Evolutionary conservation across 2,329 filamentous ascomycete genomes (phyloP), one percentile per base, ranked within the genome.

Genomic region (Aspergillus awamori): DNA sequence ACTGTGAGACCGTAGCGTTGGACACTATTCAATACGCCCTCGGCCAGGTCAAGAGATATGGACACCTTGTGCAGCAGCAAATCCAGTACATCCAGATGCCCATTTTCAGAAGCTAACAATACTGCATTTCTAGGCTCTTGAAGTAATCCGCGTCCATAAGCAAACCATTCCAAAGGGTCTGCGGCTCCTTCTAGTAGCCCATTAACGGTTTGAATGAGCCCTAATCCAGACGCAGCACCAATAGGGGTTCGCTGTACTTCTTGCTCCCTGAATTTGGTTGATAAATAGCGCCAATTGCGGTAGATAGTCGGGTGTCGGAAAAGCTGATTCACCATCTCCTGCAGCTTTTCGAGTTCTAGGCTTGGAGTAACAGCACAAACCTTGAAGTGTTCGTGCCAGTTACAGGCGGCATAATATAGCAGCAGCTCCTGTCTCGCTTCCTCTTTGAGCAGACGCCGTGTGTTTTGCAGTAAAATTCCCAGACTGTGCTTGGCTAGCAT

Each of bases 131-230:
- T 20, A 20, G 20, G 20, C 20, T 20, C 20, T 20, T 20, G 20
- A 20, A 20, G 2, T 2, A 2, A 0, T 20, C 20, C 20, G 20
- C 2, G 2, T 2, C 20, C 0, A 20, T 33, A 11, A 13, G 5
- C 39, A 22, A 43, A 22, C 8, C 4, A 20, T 3, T 45, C 8
- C 4, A 45, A 8, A 45, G 41, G 41, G 15, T 45, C 20, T 8
- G 17, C 41, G 8, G 20, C 41, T 4, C 13, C 17, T 13, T n/a
- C 41, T 5, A 45, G 41, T 22, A 45, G 24, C 4, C 4, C 17
- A 8, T 13, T 13, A 4, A 22, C 41, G 1, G 20, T n/a, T 6
- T 22, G 17, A 17, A 17, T 11, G 20, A 45, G 15, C 15, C 41
- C 41, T 6, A 45, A 8, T 5, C 2, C 15, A 1, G 41, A 45